phyloP scores from a whole-genome alignment of 768 basidiomycete species.

The Termitomyces sp. region DNA sequence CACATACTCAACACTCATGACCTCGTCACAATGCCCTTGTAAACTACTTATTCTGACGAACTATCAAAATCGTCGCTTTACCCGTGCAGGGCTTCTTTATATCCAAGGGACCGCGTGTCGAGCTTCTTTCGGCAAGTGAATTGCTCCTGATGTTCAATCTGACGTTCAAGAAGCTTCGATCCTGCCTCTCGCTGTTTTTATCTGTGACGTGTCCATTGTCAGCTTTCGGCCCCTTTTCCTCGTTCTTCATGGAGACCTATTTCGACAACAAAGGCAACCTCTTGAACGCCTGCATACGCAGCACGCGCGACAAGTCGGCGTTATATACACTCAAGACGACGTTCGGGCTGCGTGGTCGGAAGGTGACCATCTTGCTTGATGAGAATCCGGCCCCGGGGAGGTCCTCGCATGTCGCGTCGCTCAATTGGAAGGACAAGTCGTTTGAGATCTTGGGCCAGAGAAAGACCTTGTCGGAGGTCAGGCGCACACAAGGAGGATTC shows the following conservation, averaged over 20 bases:
- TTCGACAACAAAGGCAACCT: constrained; percentile 52
- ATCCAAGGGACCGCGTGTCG: neutral
- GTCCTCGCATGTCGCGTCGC: constrained; percentile 37
- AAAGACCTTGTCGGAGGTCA: constrained; percentile 37
- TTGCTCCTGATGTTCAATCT: neutral
- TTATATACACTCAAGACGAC: constrained; percentile 43
- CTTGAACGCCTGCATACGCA: constrained; percentile 39
- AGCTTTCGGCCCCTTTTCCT: neutral
- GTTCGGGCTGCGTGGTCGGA: constrained; percentile 39
- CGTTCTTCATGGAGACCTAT: constrained; percentile 39
- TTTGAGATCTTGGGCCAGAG: constrained; percentile 42
- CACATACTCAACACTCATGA: neutral
- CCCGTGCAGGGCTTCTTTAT: neutral
- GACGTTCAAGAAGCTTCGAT: constrained; percentile 3
- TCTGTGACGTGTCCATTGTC: constrained; percentile 1
- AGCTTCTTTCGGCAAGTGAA: neutral
- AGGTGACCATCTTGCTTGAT: constrained; percentile 42
- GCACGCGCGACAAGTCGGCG: constrained; percentile 40
- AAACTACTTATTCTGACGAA: neutral
- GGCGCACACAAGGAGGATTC: constrained; percentile 34
- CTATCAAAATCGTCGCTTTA: neutral
- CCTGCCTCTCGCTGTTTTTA: neutral
- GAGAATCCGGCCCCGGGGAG: constrained; percentile 39
- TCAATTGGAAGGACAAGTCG: constrained; percentile 48
- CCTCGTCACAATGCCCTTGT: neutral